Base-by-base conservation (phyloP, 2,329 filamentous ascomycete species). In the Ophiostoma sp. region DNA sequence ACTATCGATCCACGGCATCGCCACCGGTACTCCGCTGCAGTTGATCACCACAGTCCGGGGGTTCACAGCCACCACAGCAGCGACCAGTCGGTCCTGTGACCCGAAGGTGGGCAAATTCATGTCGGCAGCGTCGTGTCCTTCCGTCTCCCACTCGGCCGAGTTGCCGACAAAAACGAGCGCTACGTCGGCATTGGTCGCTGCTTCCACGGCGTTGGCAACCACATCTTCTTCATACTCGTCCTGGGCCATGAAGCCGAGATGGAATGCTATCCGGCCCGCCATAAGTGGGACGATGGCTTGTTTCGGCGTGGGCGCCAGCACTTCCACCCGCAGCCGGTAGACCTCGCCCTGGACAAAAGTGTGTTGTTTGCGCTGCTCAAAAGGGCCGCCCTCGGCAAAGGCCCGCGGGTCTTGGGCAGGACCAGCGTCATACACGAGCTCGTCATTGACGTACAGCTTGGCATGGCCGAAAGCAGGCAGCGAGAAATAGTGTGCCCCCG, bases 191-290 rank as follows among this genome's bases (percentile, higher is more conserved):
- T 33, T 28, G 33, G 45, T 45, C n/a, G 69, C 69, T 7, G 39
- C 48, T 36, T 70, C 69, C 17, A 70, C 69, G 11, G 69, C 69
- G 31, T 70, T 52, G 36, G 52, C 31, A 15, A 70, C 17, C 9
- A 71, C 25, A 19, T 71, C 55, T 52, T 63, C 45, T 19, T 61
- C 69, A 19, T 61, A 55, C 15, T 71, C 69, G 8, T 57, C 22
- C 52, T 57, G 52, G 19, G 69, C 19, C 69, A 71, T 71, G 25
- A 63, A 42, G 55, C 69, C 69, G 22, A 71, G 69, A n/a, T 57
- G 69, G 19, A 71, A 63, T 31, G 31, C 31, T 4, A 63, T 39
- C 17, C 59, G 59, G 12, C 59, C 59, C 9, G 59, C 59, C 59
- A 71, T 61, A 55, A 71, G 19, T 7, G 69, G 69, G 15, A 71